Conservation (phyloP, 31 red algal genomes). For the Porphyra umbilicalis region DNA sequence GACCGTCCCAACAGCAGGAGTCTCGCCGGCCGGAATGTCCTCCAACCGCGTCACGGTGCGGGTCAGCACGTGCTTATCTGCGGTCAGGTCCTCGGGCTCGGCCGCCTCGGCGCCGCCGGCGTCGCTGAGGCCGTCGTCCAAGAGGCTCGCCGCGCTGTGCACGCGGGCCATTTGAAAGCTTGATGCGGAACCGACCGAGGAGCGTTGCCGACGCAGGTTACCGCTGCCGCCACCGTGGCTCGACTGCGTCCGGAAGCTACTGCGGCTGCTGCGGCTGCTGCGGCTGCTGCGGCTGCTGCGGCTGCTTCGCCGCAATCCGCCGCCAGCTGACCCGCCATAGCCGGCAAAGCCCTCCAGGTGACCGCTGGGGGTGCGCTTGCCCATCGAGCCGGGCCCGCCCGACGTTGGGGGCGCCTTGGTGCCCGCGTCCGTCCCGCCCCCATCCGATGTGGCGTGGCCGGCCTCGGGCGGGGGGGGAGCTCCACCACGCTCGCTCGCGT, state of each 20-base stretch:
- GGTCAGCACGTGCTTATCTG: conserved; percentile 16
- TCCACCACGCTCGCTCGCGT: not conserved
- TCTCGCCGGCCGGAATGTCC: conserved; percentile 50
- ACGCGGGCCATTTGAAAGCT: not conserved
- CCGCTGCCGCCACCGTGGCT: not conserved
- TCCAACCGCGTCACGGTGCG: conserved; percentile 71
- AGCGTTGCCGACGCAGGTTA: not conserved
- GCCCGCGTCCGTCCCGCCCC: not conserved
- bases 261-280: conserved; percentile 1
- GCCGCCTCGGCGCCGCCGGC: not conserved
- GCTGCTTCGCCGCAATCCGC: not conserved
- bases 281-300: not conserved
- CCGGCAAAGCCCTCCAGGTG: not conserved
- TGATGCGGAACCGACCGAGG: not conserved
- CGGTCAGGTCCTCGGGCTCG: not conserved
- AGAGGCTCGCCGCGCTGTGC: not conserved
- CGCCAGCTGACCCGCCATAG: not conserved
- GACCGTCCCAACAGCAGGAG: conserved; percentile 67
- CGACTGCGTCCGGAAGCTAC: not conserved
- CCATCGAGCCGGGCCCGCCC: not conserved
- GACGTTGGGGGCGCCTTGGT: not conserved
- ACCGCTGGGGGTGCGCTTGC: not conserved
- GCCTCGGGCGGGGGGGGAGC: not conserved
- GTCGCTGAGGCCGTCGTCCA: not conserved
- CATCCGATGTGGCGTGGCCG: not conserved